Conservation (phyloP, 371 early-diverging fungal species). For the Apophysomyces trapeziformis region DNA sequence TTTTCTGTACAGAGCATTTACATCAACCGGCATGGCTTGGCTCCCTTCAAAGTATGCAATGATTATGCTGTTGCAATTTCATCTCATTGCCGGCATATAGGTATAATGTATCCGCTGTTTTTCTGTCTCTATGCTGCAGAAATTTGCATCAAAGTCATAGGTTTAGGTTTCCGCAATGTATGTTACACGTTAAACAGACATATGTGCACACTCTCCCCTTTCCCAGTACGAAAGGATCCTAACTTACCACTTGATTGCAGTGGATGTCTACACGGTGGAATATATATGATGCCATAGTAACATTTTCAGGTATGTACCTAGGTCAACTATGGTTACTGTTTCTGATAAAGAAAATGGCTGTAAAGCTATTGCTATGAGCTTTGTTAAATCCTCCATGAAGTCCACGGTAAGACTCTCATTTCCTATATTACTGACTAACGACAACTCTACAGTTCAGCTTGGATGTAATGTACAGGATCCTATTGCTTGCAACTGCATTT, state of each 20-base stretch:
- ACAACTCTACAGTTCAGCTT: conserved; percentile 7
- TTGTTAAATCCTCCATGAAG: conserved; percentile 30
- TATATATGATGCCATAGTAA: conserved; percentile 47
- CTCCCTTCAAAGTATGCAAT: conserved; percentile 33
- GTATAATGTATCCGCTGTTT: conserved; percentile 33
- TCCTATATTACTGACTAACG: background rate
- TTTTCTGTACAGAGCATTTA: conserved; percentile 46
- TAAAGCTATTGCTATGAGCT: conserved; percentile 20
- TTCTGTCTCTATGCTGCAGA: conserved; percentile 47
- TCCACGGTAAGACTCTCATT: conserved; percentile 23
- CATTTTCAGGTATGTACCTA: conserved; percentile 26
- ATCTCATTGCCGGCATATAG: conserved; percentile 16
- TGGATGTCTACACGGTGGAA: conserved; percentile 56
- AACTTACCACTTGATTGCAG: conserved; percentile 19
- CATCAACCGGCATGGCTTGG: conserved; percentile 39
- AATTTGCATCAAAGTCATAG: conserved; percentile 45
- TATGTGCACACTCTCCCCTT: too few relatives aligned
- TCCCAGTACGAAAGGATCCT: background rate
- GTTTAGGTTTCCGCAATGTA: conserved; percentile 53
- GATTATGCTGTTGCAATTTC: background rate
- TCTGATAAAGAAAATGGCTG: background rate
- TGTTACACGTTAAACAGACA: background rate
- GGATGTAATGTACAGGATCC: conserved; percentile 30
- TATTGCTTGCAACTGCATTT: conserved; percentile 49
- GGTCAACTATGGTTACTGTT: background rate